phyloP scores from a whole-genome alignment of 495 filamentous ascomycete species.

The Talaromyces trachyspermus region DNA sequence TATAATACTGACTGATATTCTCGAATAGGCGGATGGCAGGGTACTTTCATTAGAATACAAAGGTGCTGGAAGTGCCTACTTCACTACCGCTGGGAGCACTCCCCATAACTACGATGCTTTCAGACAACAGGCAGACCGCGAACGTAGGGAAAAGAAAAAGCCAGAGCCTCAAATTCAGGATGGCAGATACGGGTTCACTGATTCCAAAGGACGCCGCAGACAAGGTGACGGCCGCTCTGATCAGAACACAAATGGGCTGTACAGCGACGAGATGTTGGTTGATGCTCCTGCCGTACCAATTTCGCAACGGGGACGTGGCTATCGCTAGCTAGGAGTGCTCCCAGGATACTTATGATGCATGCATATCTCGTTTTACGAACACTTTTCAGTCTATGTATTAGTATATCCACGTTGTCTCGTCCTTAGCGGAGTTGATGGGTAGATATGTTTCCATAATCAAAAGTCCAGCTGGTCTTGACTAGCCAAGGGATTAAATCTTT shows the following conservation, averaged over 20 bases:
- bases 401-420: slow-evolving; percentile 7
- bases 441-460: no score
- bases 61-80: slow-evolving; percentile 28
- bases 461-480: no score
- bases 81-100: slow-evolving; percentile 21
- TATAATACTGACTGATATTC: neutral
- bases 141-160: slow-evolving; percentile 33
- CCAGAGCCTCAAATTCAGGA: slow-evolving; percentile 48
- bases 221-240: slow-evolving; percentile 5
- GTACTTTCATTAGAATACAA: slow-evolving; percentile 71
- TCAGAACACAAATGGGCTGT: slow-evolving; percentile 15
- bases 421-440: slow-evolving; percentile 24
- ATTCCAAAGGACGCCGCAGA: neutral
- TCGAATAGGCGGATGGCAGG: slow-evolving; percentile 77
- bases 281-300: slow-evolving; percentile 25
- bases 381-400: neutral
- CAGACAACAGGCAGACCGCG: slow-evolving; percentile 41
- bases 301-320: slow-evolving; percentile 16
- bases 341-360: neutral
- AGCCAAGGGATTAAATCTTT: no score
- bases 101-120: slow-evolving; percentile 29
- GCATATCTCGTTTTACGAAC: neutral
- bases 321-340: no score
- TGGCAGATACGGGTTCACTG: slow-evolving; percentile 52
- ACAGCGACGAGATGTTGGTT: slow-evolving; percentile 40